Base-by-base conservation (phyloP, 805 yeast genomes). In the Metschnikowia similis region DNA sequence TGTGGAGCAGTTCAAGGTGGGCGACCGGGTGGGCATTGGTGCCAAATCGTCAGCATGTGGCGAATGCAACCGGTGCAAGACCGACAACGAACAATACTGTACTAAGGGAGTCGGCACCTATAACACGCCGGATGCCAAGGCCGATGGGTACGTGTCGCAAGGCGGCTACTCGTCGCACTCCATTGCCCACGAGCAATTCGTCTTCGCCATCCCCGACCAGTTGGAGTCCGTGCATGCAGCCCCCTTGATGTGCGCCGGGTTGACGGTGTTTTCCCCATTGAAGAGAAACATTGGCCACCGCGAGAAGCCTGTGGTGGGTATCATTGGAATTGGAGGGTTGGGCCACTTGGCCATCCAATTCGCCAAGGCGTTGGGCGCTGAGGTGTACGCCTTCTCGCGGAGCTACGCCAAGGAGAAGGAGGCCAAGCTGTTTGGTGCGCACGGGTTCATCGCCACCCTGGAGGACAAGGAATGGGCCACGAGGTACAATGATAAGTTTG, bases 241-340 rank as follows among this genome's bases (percentile, higher is more conserved):
- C 4, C 90, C 91, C 47, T 69, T 86, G 69, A 68, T 85, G 70
- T 86, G 92, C 72, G 92, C 89, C 49, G 92, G 92, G 48, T 70
- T 84, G 62, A 86, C 92, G 10, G 83, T 81, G 11, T 85, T 71
- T 69, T 78, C 87, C 7, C 92, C 92, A 48, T 66, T 86, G 57
- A 70, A 77, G 51, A 74, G 84, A 65, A 80, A 76, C 49, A 58
- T 55, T 54, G 45, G 48, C 41, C 38, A 47, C 44, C 17, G 48
- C 34, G 46, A 51, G 36, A 48, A 53, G 41, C 59, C 61, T 6
- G 74, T 70, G 35, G 71, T 85, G 37, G 96, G 94, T 48, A 69
- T 81, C 52, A 66, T 79, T 45, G 83, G 83, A 52, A 74, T 79
- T 55, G 83, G 83, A 60, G 83, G 83, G 40, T 69, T 79, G 55